These are phyloP conservation scores for Sporisorium iseilematis-ciliati DNA, from an alignment of 1,284 basidiomycete species.

Conservation along the genomic window DNA sequence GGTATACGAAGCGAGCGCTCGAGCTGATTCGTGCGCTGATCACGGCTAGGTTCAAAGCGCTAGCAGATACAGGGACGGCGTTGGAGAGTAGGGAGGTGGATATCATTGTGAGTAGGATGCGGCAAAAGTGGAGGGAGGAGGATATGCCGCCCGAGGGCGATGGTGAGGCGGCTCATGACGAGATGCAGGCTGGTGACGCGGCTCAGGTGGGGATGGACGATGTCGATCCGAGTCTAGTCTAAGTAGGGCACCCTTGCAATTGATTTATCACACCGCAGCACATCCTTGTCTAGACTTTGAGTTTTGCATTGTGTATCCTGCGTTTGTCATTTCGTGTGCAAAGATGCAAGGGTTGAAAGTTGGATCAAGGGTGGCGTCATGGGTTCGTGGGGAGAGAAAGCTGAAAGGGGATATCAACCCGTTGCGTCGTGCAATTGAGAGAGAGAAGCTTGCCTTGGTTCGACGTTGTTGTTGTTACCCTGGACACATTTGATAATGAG, in stretches of 20 bases:
- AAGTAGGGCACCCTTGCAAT: neutral
- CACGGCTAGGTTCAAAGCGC: slow-evolving; percentile 42
- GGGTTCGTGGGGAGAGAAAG: neutral
- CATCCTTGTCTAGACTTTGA: neutral
- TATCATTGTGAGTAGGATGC: slow-evolving; percentile 13
- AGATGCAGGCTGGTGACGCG: neutral
- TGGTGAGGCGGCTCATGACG: neutral
- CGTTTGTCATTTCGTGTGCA: neutral
- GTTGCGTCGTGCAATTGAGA: neutral
- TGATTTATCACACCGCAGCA: neutral
- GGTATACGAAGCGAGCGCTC: slow-evolving; percentile 53
- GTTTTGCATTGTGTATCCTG: neutral
- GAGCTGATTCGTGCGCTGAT: slow-evolving; percentile 53
- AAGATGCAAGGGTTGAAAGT: neutral
- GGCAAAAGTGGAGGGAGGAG: slow-evolving; percentile 35
- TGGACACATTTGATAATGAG: neutral
- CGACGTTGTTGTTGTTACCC: neutral
- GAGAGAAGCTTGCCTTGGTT: neutral
- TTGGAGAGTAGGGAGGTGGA: slow-evolving; percentile 9
- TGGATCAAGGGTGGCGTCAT: neutral
- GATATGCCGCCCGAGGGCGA: slow-evolving; percentile 7
- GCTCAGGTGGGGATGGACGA: neutral
- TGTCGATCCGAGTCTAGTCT: slow-evolving; percentile 13
- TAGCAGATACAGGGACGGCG: slow-evolving; percentile 23
- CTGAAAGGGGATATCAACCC: slow-evolving; percentile 47